phyloP scores from a whole-genome alignment of 805 yeast species.

The Wickerhamomyces queroliae region DNA sequence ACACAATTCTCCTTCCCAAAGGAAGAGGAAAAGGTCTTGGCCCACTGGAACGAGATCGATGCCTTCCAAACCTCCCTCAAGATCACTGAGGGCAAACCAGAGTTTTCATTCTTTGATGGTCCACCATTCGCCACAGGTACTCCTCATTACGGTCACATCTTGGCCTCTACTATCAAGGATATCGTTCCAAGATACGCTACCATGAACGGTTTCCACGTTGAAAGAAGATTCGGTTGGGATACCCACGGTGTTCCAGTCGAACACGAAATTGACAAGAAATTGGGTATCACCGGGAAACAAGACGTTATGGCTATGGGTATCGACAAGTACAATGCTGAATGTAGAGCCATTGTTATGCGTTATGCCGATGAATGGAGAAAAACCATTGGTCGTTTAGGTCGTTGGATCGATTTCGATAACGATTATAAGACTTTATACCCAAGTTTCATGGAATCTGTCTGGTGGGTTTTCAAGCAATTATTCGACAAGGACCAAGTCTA shows the following conservation, averaged over 20 bases:
- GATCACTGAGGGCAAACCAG: constrained; percentile 78
- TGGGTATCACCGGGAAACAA: constrained; percentile 87
- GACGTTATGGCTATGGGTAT: constrained; percentile 95
- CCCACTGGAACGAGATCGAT: constrained; percentile 82
- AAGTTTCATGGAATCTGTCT: constrained; percentile 92
- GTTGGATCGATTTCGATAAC: constrained; percentile 99
- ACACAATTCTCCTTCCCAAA: constrained; percentile 67
- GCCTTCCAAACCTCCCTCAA: constrained; percentile 90
- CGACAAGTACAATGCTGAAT: constrained; percentile 88
- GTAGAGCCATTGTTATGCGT: constrained; percentile 96
- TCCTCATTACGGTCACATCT: constrained; percentile 97
- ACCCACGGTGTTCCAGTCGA: constrained; percentile 99
- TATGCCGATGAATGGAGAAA: constrained; percentile 93
- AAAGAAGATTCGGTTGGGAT: constrained; percentile 99
- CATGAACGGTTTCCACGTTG: constrained; percentile 95
- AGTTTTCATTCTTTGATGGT: constrained; percentile 94
- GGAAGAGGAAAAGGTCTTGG: constrained; percentile 81
- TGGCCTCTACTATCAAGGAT: constrained; percentile 96
- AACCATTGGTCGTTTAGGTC: constrained; percentile 90
- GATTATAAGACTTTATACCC: constrained; percentile 97
- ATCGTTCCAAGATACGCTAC: constrained; percentile 96
- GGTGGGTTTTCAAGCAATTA: constrained; percentile 97
- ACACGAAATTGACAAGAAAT: constrained; percentile 96
- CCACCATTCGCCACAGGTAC: constrained; percentile 99
- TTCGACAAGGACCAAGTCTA: constrained; percentile 84